Evolutionary conservation across 148 eudicot genomes (phyloP), one percentile per base, ranked within the genome.

Genomic region (Polygonum aviculare): DNA sequence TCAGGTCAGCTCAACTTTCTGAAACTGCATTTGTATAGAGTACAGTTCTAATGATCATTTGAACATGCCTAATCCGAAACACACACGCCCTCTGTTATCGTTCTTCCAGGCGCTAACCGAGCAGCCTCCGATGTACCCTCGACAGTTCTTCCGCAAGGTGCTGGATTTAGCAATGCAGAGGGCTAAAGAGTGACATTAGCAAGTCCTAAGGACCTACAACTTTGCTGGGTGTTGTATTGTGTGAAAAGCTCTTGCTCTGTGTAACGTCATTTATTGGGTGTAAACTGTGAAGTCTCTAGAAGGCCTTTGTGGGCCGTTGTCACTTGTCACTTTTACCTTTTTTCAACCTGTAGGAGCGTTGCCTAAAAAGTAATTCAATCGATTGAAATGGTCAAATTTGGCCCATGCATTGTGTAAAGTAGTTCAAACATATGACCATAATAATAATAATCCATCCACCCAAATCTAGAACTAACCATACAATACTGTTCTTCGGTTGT

Each of bases 121-220:
- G 87, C 78, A 88, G 77, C 98, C 98, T 77, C 94, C 98, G 31
- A 81, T 93, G 83, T 89, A 90, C 79, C 98, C 98, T 59, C 93
- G 82, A 51, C 85, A 75, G 57, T 91, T 93, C 85, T 90, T 93
- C 81, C 94, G 94, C 48, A 83, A 41, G 26, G 78, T 91, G 72
- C 90, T 93, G 69, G 91, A 90, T 85, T 80, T 91, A 77, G 97
- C 93, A 12, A 79, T 79, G 7, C 79, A 83, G 78, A 84, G 90
- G 75, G 76, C 81, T 44, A 55, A 72, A 78, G 70, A 70, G 52
- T 69, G 72, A 33, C 31, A 63, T 39, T 31, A 63, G 70, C 4
- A 4, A 63, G 39, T 33, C 4, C 31, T 51, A 51, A 15, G 18
- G n/a, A 51, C 15, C 1, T 51, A 15, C 0, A 48, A 12, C 12